A percentile compares a stretch with the other conserved stretches of the same genome.
Conservation (phyloP, 192 early-diverging fungal species). For the Entophlyctis helioformis region DNA sequence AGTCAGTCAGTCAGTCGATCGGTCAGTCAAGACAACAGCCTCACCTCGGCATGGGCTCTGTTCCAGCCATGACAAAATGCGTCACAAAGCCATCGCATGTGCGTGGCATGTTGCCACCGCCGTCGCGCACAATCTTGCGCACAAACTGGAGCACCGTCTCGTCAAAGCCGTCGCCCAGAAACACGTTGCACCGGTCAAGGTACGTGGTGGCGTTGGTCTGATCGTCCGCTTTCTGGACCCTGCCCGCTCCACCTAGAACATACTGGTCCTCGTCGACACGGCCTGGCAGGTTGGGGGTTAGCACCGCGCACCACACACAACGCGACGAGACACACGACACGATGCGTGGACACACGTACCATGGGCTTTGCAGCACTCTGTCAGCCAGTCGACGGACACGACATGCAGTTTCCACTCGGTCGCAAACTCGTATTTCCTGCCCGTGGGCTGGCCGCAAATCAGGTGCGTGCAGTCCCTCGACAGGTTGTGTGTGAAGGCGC, state of each 20-base stretch:
- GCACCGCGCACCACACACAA: neutral
- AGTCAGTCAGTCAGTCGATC: too few relatives aligned
- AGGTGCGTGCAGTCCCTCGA: conserved; percentile 18
- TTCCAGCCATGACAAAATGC: conserved; percentile 7
- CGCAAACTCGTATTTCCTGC: conserved; percentile 21
- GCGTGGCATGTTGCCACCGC: conserved; percentile 6
- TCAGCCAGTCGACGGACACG: conserved; percentile 12
- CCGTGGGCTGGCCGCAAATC: conserved; percentile 2
- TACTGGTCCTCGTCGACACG: neutral
- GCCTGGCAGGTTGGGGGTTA: neutral
- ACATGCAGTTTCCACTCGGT: conserved; percentile 7
- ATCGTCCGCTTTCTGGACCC: neutral
- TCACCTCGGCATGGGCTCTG: too few relatives aligned
- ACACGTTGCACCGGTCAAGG: conserved; percentile 9
- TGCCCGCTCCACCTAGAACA: neutral
- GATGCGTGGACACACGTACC: conserved; percentile 6
- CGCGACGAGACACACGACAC: too few relatives aligned
- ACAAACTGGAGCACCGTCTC: conserved; percentile 2
- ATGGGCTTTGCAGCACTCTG: conserved; percentile 2
- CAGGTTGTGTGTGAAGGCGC: conserved; percentile 6
- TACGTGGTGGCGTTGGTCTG: neutral
- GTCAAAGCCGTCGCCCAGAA: conserved; percentile 13
- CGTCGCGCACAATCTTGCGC: conserved; percentile 7
- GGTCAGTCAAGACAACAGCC: too few relatives aligned
- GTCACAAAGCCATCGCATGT: conserved; percentile 10